Base-by-base conservation (phyloP, 2,329 filamentous ascomycete genomes). In the Paraphaeosphaeria minitans region DNA sequence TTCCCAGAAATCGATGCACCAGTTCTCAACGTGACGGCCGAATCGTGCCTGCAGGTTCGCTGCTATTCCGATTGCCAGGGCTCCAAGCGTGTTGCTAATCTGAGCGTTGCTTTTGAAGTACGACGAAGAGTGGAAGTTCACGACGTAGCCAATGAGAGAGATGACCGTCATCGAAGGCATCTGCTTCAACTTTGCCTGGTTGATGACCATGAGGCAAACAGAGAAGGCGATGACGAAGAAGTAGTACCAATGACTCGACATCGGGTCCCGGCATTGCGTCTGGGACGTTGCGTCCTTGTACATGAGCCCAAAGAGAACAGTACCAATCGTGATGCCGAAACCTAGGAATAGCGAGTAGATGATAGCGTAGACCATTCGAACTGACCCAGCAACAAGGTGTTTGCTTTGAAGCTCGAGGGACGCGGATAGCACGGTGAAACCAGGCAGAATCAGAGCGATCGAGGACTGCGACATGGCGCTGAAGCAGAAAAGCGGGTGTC, bases 131-230 rank as follows among this genome's bases (percentile, higher is more conserved):
- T 91, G 93, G 77, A 86, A 91, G 76, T 90, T 94, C 67, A 92
- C 89, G 8, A 87, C 80, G 71, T 90, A 95, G 9, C 91, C 92
- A 0, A 86, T 84, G 33, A 92, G 79, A 0, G 91, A 86, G 67
- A 96, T 93, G 58, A 85, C 46, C 4, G 90, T 78, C 90, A 94
- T 94, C 52, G 90, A 83, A 0, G 91, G 90, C 33, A 87, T 85
- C 71, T 94, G 91, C 67, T 86, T 89, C 85, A 85, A 91, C 76
- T 92, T 92, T 59, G 89, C 90, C 65, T 94, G 90, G 75, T 93
- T 93, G 74, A 94, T 89, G 68, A 93, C 60, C 63, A 89, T 89
- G 41, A 94, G 83, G 67, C 88, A 91, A 29, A 92, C 71, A 9
- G 91, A 87, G 74, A 93, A 96, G 7, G 84, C 74, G 0, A 89